These are phyloP conservation scores for Aphanomyces invadans DNA, from an alignment of 352 stramenopile genomes.

Conservation along the genomic window DNA sequence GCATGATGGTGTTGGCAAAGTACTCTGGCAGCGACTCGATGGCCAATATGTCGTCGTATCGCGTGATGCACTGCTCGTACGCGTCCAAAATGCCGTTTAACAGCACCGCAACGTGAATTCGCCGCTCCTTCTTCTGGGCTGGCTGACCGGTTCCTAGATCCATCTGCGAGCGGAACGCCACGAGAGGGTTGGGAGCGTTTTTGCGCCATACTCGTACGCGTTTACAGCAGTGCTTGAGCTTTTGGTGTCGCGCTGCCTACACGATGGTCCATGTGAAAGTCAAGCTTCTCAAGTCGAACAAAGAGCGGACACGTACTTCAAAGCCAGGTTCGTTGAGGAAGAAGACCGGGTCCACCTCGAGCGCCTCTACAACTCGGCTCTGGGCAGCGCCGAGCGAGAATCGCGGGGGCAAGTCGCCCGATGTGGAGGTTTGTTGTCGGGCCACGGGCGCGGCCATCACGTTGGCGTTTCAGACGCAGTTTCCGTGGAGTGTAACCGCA, in stretches of 20 bases:
- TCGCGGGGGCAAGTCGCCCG: background rate
- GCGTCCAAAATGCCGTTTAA: slow-evolving; percentile 67
- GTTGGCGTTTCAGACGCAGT: no score
- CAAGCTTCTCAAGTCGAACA: no score
- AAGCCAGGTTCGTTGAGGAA: slow-evolving; percentile 9
- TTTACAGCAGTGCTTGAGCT: slow-evolving; percentile 63
- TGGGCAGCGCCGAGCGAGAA: slow-evolving; percentile 3
- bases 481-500: no score
- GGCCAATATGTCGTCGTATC: slow-evolving; percentile 25
- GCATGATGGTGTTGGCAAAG: slow-evolving; percentile 44
- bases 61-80: slow-evolving; percentile 48
- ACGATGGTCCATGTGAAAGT: background rate
- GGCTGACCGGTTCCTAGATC: slow-evolving; percentile 15
- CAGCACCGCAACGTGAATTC: slow-evolving; percentile 60
- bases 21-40: slow-evolving; percentile 64
- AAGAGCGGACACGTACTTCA: slow-evolving; percentile 6
- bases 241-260: slow-evolving; percentile 27
- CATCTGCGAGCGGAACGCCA: slow-evolving; percentile 49
- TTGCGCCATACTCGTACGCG: slow-evolving; percentile 60
- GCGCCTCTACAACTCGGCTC: background rate
- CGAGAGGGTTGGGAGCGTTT: slow-evolving; percentile 52
- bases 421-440: background rate
- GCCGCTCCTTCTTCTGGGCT: slow-evolving; percentile 48
- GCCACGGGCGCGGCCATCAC: background rate
- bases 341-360: slow-evolving; percentile 2